Evolutionary conservation across 306 rosid genomes (phyloP), one percentile per base, ranked within the genome.

Genomic region (Vicia sativa): DNA sequence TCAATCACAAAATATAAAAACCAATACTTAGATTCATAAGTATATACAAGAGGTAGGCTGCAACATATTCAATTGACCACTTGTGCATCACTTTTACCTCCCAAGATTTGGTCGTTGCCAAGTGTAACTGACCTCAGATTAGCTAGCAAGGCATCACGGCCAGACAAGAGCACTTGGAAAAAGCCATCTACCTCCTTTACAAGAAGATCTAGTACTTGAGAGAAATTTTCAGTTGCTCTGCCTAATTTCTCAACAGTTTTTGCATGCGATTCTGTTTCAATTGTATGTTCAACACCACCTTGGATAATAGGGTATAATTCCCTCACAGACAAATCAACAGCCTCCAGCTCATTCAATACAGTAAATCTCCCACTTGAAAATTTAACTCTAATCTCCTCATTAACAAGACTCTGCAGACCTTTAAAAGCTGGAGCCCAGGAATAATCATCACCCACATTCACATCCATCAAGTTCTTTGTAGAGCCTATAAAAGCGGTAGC

Each of bases 91-190:
- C 67, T 62, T 23, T 73, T 77, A 42, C 74, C 74, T 49, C 29
- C 52, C 6, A 46, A 21, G 65, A 43, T 52, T 54, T 11, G 62
- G 53, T 68, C 85, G 60, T 41, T 62, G 62, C 61, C 67, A 14
- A 75, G 61, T 58, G 77, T 88, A 57, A 78, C 81, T 5, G 80
- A 76, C 81, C 98, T 87, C 58, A 92, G 74, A 75, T 55, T 86
- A 12, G 85, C 78, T 21, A 92, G 93, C 84, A 90, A 76, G 11
- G 91, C 81, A 42, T 92, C 96, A 4, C 98, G 96, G 14, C 96
- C 91, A 0, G 68, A 13, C 81, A 92, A 75, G 45, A 92, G 87
- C 71, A 83, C 77, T 10, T 80, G 87, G 77, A 92, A 92, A 79
- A 89, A 92, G 9, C 82, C 79, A 74, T 90, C 96, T 34, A 92